These are phyloP conservation scores for Silene conica DNA, from an alignment of 148 eudicot species.

Conservation along the genomic window DNA sequence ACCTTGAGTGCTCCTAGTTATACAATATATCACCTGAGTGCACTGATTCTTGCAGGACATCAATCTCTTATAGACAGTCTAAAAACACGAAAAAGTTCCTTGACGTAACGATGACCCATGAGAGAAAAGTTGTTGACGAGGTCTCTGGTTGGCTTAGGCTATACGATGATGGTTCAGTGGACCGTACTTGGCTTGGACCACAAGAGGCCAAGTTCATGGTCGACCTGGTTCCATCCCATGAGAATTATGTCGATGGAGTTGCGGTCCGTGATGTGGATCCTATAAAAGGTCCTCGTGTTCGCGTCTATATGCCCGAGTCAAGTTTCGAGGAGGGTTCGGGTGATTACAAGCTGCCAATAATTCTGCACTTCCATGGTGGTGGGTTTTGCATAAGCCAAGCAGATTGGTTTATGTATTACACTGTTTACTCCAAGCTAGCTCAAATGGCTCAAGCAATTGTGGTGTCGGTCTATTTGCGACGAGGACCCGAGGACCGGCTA, in stretches of 20 bases:
- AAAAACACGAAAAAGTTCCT: neutral
- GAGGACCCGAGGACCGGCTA: slow-evolving; percentile 72
- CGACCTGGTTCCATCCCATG: slow-evolving; percentile 53
- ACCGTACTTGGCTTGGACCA: slow-evolving; percentile 71
- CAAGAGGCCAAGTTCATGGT: slow-evolving; percentile 64
- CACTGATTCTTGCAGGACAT: neutral
- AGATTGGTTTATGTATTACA: slow-evolving; percentile 75
- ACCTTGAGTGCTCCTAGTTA: neutral
- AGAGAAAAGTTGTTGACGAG: slow-evolving; percentile 42
- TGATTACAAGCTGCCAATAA: slow-evolving; percentile 46
- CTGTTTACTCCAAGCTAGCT: slow-evolving; percentile 49
- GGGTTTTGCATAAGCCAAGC: slow-evolving; percentile 76
- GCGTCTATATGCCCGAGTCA: slow-evolving; percentile 60
- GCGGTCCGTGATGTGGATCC: slow-evolving; percentile 44
- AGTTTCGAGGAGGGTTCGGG: slow-evolving; percentile 4
- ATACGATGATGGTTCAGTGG: slow-evolving; percentile 68
- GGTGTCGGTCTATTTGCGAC: slow-evolving; percentile 58
- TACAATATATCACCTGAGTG: neutral
- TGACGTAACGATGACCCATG: slow-evolving; percentile 21
- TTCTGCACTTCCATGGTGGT: slow-evolving; percentile 81
- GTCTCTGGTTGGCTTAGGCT: slow-evolving; percentile 84
- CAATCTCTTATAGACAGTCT: neutral
- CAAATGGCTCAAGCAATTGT: slow-evolving; percentile 32
- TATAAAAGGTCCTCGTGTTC: slow-evolving; percentile 32
- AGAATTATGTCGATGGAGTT: slow-evolving; percentile 50